phyloP scores from a whole-genome alignment of 2,329 filamentous ascomycete species.

The Cladorrhinum sp. region DNA sequence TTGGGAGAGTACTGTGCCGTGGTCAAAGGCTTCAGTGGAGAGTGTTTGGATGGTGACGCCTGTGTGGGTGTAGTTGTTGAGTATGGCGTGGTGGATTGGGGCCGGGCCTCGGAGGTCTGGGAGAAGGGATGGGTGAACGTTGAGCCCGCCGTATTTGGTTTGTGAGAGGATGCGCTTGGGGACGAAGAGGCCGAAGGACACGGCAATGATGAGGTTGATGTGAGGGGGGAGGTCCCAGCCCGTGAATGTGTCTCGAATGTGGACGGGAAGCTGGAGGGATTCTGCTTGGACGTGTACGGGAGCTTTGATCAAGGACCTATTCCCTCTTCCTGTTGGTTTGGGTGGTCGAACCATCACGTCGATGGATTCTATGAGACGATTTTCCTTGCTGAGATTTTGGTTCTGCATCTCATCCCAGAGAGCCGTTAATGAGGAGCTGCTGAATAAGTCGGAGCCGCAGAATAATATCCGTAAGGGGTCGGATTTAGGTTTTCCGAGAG shows the following conservation, averaged over 20 bases:
- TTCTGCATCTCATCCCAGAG: conserved; percentile 60
- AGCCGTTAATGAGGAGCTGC: conserved; percentile 70
- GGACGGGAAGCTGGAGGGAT: conserved; percentile 61
- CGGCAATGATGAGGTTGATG: conserved; percentile 80
- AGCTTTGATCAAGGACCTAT: conserved; percentile 69
- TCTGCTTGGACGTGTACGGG: conserved; percentile 68
- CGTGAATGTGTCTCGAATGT: conserved; percentile 78
- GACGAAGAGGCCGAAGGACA: conserved; percentile 91
- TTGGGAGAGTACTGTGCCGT: conserved; percentile 71
- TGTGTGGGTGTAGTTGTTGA: conserved; percentile 57
- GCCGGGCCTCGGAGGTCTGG: conserved; percentile 84
- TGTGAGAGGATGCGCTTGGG: conserved; percentile 68
- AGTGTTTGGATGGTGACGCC: conserved; percentile 88
- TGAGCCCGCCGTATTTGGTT: conserved; percentile 80
- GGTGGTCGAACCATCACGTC: conserved; percentile 81
- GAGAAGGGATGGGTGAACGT: conserved; percentile 88
- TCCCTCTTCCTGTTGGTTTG: conserved; percentile 72
- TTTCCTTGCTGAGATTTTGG: conserved; percentile 30
- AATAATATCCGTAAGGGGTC: conserved; percentile 81
- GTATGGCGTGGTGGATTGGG: conserved; percentile 79
- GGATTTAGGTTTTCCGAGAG: conserved; percentile 27
- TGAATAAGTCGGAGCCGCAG: conserved; percentile 91
- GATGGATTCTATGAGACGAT: conserved; percentile 64
- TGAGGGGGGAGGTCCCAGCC: conserved; percentile 55
- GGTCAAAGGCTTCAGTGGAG: conserved; percentile 72